A percentile compares a stretch with the other conserved stretches of the same genome.
Conservation (phyloP, 2,329 filamentous ascomycete genomes). For the Pseudogymnoascus sp. region DNA sequence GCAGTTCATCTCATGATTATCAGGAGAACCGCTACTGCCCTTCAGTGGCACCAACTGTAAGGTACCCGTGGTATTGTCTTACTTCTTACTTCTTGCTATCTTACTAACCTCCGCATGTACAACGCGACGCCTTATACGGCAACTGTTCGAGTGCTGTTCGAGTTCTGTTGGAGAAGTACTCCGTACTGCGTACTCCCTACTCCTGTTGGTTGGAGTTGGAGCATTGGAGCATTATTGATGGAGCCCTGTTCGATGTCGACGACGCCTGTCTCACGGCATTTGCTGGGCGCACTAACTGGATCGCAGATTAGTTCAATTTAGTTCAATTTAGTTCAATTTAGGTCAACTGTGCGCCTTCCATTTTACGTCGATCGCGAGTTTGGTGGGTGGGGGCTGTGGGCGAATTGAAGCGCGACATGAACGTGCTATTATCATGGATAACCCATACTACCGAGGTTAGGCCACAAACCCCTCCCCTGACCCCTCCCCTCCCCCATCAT, state of each 20-base stretch:
- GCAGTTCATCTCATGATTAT: neutral
- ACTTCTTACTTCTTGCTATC: neutral
- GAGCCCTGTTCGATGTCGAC: neutral
- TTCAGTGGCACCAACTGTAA: neutral
- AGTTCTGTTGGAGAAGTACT: neutral
- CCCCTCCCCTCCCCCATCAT: too few species aligned
- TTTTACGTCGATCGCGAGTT: neutral
- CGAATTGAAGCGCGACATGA: neutral
- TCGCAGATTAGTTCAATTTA: neutral
- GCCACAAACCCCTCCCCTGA: neutral
- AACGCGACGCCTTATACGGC: neutral
- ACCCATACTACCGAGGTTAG: neutral
- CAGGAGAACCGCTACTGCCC: neutral
- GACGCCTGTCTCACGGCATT: neutral
- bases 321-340: neutral
- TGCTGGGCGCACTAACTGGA: neutral
- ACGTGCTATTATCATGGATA: constrained; percentile 1
- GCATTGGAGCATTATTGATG: neutral
- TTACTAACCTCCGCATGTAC: neutral
- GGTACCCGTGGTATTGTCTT: neutral
- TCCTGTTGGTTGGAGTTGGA: too few species aligned
- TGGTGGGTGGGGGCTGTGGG: neutral
- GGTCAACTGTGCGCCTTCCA: neutral
- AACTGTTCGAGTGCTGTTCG: constrained; percentile 9
- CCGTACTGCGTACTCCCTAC: too few species aligned